Conservation (phyloP, 2,329 filamentous ascomycete genomes). For the Xylariomycetidae sp. region DNA sequence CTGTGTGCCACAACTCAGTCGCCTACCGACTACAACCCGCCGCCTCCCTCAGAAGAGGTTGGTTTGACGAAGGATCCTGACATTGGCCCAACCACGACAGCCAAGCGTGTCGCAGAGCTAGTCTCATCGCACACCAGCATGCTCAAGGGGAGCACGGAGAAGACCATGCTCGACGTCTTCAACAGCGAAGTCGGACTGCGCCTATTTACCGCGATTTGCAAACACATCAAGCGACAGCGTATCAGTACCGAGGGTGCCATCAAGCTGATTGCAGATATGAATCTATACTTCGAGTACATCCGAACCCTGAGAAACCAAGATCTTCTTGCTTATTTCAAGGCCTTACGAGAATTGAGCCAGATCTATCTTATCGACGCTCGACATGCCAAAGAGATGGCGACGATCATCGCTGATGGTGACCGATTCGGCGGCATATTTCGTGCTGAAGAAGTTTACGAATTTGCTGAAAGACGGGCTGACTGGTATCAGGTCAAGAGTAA, state of each 20-base stretch:
- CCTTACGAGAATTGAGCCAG: constrained; percentile 86
- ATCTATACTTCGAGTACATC: constrained; percentile 84
- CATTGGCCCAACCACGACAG: constrained; percentile 69
- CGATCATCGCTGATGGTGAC: constrained; percentile 86
- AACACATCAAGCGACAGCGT: constrained; percentile 94
- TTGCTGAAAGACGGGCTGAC: constrained; percentile 87
- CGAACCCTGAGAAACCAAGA: constrained; percentile 76
- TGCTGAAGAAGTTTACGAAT: constrained; percentile 96
- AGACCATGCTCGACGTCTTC: constrained; percentile 97
- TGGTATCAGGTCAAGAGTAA: constrained; percentile 88
- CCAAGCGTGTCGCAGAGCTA: constrained; percentile 75
- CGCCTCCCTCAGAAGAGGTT: constrained; percentile 30
- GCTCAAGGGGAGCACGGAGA: constrained; percentile 92
- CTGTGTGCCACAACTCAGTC: constrained; percentile 83
- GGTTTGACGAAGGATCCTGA: constrained; percentile 30
- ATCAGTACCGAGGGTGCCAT: constrained; percentile 86
- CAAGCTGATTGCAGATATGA: constrained; percentile 94
- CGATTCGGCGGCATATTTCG: constrained; percentile 89
- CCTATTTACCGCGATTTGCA: constrained; percentile 87
- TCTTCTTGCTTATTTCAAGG: constrained; percentile 83
- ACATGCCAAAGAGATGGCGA: constrained; percentile 91
- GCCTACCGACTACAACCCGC: constrained; percentile 87
- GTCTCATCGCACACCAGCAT: constrained; percentile 87
- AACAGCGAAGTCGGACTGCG: constrained; percentile 95
- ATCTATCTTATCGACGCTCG: constrained; percentile 87